Evolutionary conservation across 1,284 basidiomycete genomes (phyloP), one percentile per base, ranked within the genome.

Genomic region (Fomitopsis palustris): DNA sequence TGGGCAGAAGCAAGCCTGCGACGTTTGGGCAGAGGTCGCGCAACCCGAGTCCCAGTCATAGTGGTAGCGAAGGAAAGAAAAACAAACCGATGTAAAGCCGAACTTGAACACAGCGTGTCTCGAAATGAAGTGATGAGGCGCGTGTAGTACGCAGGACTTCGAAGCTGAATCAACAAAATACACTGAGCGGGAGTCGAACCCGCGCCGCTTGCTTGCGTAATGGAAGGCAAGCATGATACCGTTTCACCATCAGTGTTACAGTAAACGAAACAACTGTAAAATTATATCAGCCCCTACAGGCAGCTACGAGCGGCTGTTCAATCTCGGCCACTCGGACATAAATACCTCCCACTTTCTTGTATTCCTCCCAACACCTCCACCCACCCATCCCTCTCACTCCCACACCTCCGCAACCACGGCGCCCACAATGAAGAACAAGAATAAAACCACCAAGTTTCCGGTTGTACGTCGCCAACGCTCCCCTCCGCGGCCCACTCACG

Each of bases 381-480:
- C n/a, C 10, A 4, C 21, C n/a, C n/a, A n/a, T n/a, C 45, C 29
- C 14, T 16, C 25, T 29, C 45, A 14, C 25, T 25, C 27, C 45
- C 25, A 5, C n/a, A 3, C 27, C 45, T 27, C 19, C 4, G 42
- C 45, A 12, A 29, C 3, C 23, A 47, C 45, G 45, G 25, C 25
- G 23, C 19, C 38, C n/a, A 51, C 14, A 25, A 89, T 90, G 88
- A 92, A 91, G 79, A 90, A 88, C 66, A 91, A 90, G 74, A 91
- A 91, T 74, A 93, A 92, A 73, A 83, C 89, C 58, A 93, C 90
- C 1, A 92, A 92, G 66, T 93, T 93, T 67, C 90, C 91, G 7
- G 91, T 92, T 60, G 90, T 92, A 65, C 67, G 78, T 70, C 21
- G 43, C 19, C 37, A 8, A 16, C 17, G 14, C 14, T 27, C 37